A percentile compares a stretch with the other conserved stretches of the same genome.
Conservation (phyloP, 1,284 basidiomycete species). For the Trametes hirsuta region DNA sequence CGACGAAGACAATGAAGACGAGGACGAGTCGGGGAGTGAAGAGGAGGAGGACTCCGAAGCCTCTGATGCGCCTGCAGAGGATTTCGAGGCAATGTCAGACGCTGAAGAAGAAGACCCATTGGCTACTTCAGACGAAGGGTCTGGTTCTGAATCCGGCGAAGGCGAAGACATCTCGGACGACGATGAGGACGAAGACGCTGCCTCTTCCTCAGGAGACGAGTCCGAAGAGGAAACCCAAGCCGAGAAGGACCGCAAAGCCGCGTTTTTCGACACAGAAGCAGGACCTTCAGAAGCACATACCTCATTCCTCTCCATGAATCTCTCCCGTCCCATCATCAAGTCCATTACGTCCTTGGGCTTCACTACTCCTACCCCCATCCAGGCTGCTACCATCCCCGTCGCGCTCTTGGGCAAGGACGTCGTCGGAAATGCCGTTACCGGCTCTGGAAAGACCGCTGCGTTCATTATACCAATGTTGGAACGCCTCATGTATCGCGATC, state of each 20-base stretch:
- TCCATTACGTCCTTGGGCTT: conserved; percentile 85
- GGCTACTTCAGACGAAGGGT: conserved; percentile 49
- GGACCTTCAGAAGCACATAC: conserved; percentile 49
- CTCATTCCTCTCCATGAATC: conserved; percentile 85
- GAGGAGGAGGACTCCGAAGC: conserved; percentile 45
- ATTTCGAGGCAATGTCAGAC: conserved; percentile 31
- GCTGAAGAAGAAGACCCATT: conserved; percentile 50
- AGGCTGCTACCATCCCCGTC: conserved; percentile 90
- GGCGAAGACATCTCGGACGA: conserved; percentile 43
- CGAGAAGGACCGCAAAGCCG: conserved; percentile 80
- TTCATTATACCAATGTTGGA: conserved; percentile 96
- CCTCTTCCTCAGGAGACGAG: conserved; percentile 47
- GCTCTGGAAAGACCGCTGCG: conserved; percentile 96
- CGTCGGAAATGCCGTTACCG: conserved; percentile 93
- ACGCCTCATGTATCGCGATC: conserved; percentile 87
- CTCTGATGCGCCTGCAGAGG: conserved; percentile 48
- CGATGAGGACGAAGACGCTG: conserved; percentile 38
- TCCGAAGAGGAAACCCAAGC: conserved; percentile 72
- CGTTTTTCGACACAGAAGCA: conserved; percentile 78
- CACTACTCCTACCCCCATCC: conserved; percentile 91
- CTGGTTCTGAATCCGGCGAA: conserved; percentile 43
- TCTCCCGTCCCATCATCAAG: conserved; percentile 89
- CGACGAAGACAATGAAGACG: conserved; percentile 24
- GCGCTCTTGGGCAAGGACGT: conserved; percentile 94
- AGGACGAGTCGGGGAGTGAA: conserved; percentile 37